A percentile compares a stretch with the other conserved stretches of the same genome.
phyloP scores from a whole-genome alignment of 225 moss, liverwort and hornwort species.

The Pleurozium schreberi region DNA sequence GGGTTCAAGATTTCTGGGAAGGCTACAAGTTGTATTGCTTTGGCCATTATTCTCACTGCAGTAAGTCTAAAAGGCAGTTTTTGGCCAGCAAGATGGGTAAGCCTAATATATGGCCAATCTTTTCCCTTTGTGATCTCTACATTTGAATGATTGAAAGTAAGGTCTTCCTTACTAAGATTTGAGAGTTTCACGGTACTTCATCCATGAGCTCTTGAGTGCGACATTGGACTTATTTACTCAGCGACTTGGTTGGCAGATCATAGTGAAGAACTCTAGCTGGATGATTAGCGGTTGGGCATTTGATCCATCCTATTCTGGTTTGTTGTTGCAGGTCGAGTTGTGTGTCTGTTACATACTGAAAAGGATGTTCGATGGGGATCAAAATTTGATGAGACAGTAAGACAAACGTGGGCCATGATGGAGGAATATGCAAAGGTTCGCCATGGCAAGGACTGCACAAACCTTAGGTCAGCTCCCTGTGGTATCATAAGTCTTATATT shows the following conservation, averaged over 20 bases:
- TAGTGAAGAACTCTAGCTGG: background rate
- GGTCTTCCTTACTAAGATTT: background rate
- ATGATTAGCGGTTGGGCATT: background rate
- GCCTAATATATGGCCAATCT: background rate
- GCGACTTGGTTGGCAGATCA: background rate
- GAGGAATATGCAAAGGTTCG: slow-evolving; percentile 28
- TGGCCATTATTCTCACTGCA: slow-evolving; percentile 36
- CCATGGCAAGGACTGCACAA: slow-evolving; percentile 33
- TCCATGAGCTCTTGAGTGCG: background rate
- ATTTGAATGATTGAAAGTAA: background rate
- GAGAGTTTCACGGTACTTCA: background rate
- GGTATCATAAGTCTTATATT: background rate
- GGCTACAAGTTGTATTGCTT: slow-evolving; percentile 51
- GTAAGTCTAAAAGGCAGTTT: slow-evolving; percentile 15
- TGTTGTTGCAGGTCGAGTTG: slow-evolving; percentile 19
- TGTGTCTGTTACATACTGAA: slow-evolving; percentile 2
- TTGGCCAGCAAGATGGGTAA: slow-evolving; percentile 45
- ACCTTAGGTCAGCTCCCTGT: slow-evolving; percentile 22
- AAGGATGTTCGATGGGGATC: slow-evolving; percentile 17
- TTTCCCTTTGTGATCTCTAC: background rate
- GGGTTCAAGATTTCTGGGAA: slow-evolving; percentile 43
- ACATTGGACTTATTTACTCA: background rate
- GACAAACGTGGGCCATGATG: slow-evolving; percentile 33
- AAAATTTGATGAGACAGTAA: slow-evolving; percentile 32
- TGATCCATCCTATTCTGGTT: background rate